Evolutionary conservation across 2,329 filamentous ascomycete species (phyloP).

Genomic region (Diaporthe sp.): DNA sequence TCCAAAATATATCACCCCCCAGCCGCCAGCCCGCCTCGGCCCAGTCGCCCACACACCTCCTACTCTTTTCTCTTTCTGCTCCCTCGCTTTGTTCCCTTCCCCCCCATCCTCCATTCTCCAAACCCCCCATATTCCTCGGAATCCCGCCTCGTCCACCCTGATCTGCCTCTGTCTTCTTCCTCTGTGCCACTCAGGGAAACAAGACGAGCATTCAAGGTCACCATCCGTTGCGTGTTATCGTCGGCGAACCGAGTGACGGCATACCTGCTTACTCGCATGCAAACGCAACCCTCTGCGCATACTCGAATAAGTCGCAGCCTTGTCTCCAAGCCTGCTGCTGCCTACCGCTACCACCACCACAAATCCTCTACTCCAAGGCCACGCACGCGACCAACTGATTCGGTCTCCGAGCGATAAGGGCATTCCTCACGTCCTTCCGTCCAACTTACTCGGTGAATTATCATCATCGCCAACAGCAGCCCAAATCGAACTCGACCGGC

Average conservation of each 20-base stretch:
- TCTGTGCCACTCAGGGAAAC: background rate
- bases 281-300: background rate
- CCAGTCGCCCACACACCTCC: constrained; percentile 12
- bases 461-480: background rate
- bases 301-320: constrained; percentile 25
- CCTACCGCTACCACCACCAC: constrained; percentile 10
- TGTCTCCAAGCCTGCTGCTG: constrained; percentile 21
- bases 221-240: background rate
- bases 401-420: background rate
- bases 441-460: background rate
- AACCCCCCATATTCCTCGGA: constrained; percentile 12
- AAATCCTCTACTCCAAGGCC: background rate
- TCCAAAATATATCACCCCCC: constrained; percentile 24
- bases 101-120: constrained; percentile 23
- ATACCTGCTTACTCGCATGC: background rate
- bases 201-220: background rate
- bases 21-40: constrained; percentile 24
- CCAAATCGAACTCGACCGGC: background rate
- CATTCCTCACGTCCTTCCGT: background rate
- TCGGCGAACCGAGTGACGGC: background rate
- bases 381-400: background rate
- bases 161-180: constrained; percentile 5
- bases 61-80: constrained; percentile 3
- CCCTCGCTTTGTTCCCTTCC: constrained; percentile 28
- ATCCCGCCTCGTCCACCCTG: constrained; percentile 21